These are phyloP conservation scores for Atkinsonella texensis DNA, from an alignment of 2,329 filamentous ascomycete genomes.

Conservation along the genomic window DNA sequence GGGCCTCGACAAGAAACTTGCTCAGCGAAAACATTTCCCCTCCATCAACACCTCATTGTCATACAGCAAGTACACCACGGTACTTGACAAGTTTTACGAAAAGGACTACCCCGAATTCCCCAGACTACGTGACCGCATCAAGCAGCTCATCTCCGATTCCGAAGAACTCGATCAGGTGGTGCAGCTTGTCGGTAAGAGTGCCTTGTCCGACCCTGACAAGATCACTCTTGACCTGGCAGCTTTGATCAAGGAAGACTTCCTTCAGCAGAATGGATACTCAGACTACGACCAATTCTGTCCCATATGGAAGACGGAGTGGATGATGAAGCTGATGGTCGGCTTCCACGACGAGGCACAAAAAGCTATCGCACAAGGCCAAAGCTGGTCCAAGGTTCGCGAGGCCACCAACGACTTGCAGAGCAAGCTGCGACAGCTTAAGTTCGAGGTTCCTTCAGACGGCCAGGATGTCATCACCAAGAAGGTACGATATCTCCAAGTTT, in stretches of 20 bases:
- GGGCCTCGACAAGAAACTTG: slow-evolving; percentile 99
- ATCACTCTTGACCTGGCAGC: slow-evolving; percentile 89
- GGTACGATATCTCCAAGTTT: slow-evolving; percentile 30
- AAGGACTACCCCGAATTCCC: slow-evolving; percentile 93
- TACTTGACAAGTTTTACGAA: slow-evolving; percentile 88
- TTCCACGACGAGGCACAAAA: slow-evolving; percentile 98
- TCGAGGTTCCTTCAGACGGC: slow-evolving; percentile 80
- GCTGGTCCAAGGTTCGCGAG: slow-evolving; percentile 87
- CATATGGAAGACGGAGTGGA: slow-evolving; percentile 99
- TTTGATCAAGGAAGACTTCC: slow-evolving; percentile 93
- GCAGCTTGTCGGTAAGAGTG: slow-evolving; percentile 94
- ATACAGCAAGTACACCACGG: slow-evolving; percentile 90
- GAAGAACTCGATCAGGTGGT: slow-evolving; percentile 98
- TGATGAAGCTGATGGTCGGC: slow-evolving; percentile 99
- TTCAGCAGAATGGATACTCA: slow-evolving; percentile 98
- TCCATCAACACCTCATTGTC: slow-evolving; percentile 91
- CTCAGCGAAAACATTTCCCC: slow-evolving; percentile 97
- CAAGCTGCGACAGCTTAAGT: slow-evolving; percentile 86
- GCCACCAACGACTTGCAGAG: slow-evolving; percentile 77
- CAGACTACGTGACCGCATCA: slow-evolving; percentile 81
- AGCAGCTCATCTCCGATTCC: slow-evolving; percentile 83
- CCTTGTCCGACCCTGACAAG: slow-evolving; percentile 92
- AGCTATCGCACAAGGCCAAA: slow-evolving; percentile 80
- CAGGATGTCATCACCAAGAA: slow-evolving; percentile 74
- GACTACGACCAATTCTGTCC: slow-evolving; percentile 99